Evolutionary conservation across 306 rosid species (phyloP).

Genomic region (Acmispon strigosus): DNA sequence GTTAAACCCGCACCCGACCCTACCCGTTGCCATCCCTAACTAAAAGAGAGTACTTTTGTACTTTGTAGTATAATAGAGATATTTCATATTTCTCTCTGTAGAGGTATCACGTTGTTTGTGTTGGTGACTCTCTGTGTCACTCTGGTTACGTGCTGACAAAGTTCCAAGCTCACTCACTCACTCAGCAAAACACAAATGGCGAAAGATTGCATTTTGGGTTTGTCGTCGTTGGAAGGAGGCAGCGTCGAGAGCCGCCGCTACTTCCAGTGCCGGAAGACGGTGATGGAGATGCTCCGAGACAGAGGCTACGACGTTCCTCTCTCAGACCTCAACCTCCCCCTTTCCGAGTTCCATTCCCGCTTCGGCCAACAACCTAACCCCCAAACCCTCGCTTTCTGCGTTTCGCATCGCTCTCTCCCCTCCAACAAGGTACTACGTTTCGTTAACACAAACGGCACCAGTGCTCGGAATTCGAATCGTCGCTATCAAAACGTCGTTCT

Average conservation of each 20-base stretch:
- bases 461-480: background rate
- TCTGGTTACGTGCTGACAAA: too few relatives aligned
- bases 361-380: constrained; percentile 33
- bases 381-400: constrained; percentile 15
- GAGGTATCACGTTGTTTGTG: too few relatives aligned
- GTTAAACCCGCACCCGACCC: too few relatives aligned
- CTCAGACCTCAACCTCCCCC: constrained; percentile 28
- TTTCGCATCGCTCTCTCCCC: constrained; percentile 26
- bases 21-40: too few relatives aligned
- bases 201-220: background rate
- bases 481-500: too few relatives aligned
- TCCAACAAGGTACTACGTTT: constrained; percentile 16
- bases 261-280: constrained; percentile 28
- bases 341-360: constrained; percentile 25
- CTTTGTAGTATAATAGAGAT: too few relatives aligned
- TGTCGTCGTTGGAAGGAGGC: constrained; percentile 13
- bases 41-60: too few relatives aligned
- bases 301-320: constrained; percentile 42
- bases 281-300: constrained; percentile 41
- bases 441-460: background rate
- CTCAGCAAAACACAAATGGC: background rate
- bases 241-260: constrained; percentile 34
- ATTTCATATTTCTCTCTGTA: too few relatives aligned
- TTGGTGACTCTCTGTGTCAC: too few relatives aligned
- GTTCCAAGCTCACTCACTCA: too few relatives aligned